Evolutionary conservation across 1,284 basidiomycete genomes (phyloP), one percentile per base, ranked within the genome.

Genomic region (Golubevia pallescens): DNA sequence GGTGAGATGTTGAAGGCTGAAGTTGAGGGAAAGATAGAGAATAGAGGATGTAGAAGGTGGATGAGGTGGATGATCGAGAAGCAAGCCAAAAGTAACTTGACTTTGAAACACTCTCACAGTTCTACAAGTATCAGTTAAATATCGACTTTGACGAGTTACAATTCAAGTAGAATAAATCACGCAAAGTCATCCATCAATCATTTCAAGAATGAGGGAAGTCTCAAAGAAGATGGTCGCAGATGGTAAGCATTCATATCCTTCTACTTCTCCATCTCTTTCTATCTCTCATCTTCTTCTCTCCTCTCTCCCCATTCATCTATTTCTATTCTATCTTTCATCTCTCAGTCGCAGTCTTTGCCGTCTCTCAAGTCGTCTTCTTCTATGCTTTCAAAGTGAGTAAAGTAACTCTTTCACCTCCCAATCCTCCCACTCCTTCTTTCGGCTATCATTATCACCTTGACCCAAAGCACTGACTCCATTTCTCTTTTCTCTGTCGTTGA

Each of bases 301-400:
- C 34, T 38, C 34, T 38, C 34, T 38, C 10, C 34, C 34, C 10
- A n/a, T n/a, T n/a, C n/a, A n/a, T n/a, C n/a, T n/a, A n/a, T n/a
- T n/a, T n/a, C n/a, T 28, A 56, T n/a, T 34, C 13, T 24, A 63
- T 53, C 53, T 38, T 24, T 34, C n/a, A 53, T 60, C 10, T n/a
- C 59, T n/a, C 58, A 67, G 76, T 80, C 62, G 78, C 78, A 10
- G 66, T 80, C 48, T 77, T 80, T 23, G 76, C 76, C 48, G 65
- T 75, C 62, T 74, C 75, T 24, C 80, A 82, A 64, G 73, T 82
- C 38, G 78, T 75, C 13, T 82, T 80, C 73, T 84, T 73, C 73
- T 84, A 77, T 42, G 80, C 80, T 10, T 77, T 84, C 75, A 75
- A 80, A 55, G 67, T 71, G 52, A 54, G 58, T 5, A 5, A 5